A percentile compares a stretch with the other conserved stretches of the same genome.
Conservation (phyloP, 129 eudicot genomes). For the Erigeron canadensis region DNA sequence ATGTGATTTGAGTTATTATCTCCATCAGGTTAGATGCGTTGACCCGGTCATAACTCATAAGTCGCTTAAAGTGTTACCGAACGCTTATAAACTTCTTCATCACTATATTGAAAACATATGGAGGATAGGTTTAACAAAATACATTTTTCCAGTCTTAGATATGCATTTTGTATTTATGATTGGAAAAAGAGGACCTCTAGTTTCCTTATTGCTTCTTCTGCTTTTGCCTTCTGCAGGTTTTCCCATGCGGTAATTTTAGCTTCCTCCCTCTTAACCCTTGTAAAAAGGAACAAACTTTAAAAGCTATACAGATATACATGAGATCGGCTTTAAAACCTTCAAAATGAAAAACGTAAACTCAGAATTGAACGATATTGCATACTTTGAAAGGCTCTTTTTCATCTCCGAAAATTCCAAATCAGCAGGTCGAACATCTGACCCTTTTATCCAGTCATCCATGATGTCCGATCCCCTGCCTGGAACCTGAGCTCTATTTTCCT, state of each 20-base stretch:
- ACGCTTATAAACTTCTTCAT: no score
- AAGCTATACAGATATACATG: not conserved
- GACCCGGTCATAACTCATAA: no score
- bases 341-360: not conserved
- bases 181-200: conserved; percentile 51
- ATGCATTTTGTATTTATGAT: not conserved
- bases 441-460: conserved; percentile 57
- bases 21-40: no score
- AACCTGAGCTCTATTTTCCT: conserved; percentile 41
- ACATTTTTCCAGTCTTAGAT: no score
- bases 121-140: no score
- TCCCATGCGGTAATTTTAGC: conserved; percentile 96
- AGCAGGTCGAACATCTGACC: conserved; percentile 47
- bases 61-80: no score
- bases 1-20: no score
- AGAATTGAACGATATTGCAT: conserved; percentile 14
- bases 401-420: conserved; percentile 62
- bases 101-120: no score
- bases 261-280: conserved; percentile 79
- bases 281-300: not conserved
- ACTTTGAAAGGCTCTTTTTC: conserved; percentile 66
- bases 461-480: conserved; percentile 37
- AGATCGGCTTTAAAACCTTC: not conserved
- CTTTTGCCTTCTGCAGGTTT: conserved; percentile 93
- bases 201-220: conserved; percentile 81